These are phyloP conservation scores for Auricularia heimuer DNA, from an alignment of 768 basidiomycete genomes.

Conservation along the genomic window DNA sequence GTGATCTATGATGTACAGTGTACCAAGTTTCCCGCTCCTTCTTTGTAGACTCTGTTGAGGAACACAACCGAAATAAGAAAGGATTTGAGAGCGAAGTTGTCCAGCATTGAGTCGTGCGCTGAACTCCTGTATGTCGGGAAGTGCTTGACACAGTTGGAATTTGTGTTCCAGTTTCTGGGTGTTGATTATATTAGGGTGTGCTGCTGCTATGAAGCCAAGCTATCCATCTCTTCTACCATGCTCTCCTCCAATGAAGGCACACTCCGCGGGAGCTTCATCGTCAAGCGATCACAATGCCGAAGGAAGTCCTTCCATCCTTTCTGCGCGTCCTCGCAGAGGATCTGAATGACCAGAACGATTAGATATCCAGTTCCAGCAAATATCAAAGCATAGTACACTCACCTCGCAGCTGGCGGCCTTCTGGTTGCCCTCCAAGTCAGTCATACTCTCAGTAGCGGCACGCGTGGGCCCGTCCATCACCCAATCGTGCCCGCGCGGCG, in stretches of 20 bases:
- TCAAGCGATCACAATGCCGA: constrained; percentile 34
- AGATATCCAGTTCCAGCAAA: no score
- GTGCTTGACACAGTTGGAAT: no score
- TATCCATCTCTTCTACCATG: not conserved
- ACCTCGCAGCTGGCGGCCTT: constrained; percentile 48
- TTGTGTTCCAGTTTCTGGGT: no score
- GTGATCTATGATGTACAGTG: not conserved
- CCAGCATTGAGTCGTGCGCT: not conserved
- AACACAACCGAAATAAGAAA: not conserved
- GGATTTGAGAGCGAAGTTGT: not conserved
- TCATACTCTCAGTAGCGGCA: constrained; percentile 33
- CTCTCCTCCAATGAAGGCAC: not conserved
- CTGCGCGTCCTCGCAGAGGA: constrained; percentile 30
- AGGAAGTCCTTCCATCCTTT: constrained; percentile 40
- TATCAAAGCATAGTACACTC: constrained; percentile 7
- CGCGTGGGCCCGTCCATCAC: not conserved
- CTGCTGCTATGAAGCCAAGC: not conserved
- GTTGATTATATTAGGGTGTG: no score
- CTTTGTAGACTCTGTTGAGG: not conserved
- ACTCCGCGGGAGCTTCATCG: constrained; percentile 10
- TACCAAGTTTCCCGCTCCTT: not conserved
- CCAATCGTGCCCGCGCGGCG: constrained; percentile 1
- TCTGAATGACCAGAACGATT: constrained; percentile 22
- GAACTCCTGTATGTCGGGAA: no score
- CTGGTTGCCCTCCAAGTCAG: constrained; percentile 47